Evolutionary conservation across 805 yeast genomes (phyloP), one percentile per base, ranked within the genome.

Genomic region (Candida dajiaensis): DNA sequence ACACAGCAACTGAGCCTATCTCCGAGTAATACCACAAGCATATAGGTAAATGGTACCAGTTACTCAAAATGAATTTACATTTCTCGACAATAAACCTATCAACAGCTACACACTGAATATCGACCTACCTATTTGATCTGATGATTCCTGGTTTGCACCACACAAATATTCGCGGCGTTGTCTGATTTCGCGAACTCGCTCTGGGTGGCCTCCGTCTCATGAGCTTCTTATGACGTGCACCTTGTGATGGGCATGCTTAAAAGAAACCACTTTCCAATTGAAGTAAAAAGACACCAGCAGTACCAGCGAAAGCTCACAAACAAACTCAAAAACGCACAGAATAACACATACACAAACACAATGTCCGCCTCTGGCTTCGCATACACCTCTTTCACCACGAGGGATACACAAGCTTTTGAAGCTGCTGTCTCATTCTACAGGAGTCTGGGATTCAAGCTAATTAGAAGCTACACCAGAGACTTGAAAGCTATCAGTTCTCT

Each of bases 361-460:
- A 59, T 60, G 64, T 31, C 63, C 4, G 47, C 59, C 13, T 38
- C 51, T 6, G 71, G 72, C 45, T 70, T 81, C 42, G 77, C 85
- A 23, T 81, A 77, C 58, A 69, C 78, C 22, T 83, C 92, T 35
- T 67, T 84, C 45, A 79, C 80, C 38, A 81, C 89, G 10, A 65
- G 69, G 43, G 75, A 73, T 54, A 67, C 73, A 4, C 64, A 62
- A 9, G 59, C 63, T 33, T 85, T 77, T 63, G 67, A 67, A 6
- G 59, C 67, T 29, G 60, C 84, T 12, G 67, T 78, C 43, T 56
- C 66, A n/a, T 85, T 83, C 65, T 85, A 85, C 66, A 70, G 65
- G 53, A 53, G 65, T 23, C 67, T 85, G 46, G 90, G 90, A 21
- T 84, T 84, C 59, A 67, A 73, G 29, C 69, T 80, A 35, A 71